These are phyloP conservation scores for Pichia occidentalis DNA, from an alignment of 805 yeast species.

Conservation along the genomic window DNA sequence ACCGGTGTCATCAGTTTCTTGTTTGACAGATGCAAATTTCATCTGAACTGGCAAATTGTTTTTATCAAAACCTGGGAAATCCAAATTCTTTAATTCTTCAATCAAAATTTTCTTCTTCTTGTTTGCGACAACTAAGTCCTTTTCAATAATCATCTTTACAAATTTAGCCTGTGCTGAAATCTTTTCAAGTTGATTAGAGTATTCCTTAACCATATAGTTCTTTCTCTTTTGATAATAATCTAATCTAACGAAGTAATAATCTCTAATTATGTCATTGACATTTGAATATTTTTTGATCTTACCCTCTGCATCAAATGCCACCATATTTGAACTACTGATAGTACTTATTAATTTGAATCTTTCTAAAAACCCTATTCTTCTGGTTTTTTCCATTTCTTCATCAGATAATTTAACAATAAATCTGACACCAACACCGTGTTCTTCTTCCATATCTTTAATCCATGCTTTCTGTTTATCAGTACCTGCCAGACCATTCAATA, in stretches of 20 bases:
- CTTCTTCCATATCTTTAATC: constrained; percentile 94
- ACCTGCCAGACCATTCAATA: constrained; percentile 69
- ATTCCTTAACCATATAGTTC: constrained; percentile 61
- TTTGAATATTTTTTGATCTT: constrained; percentile 75
- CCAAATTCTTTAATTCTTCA: constrained; percentile 50
- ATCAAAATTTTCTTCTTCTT: constrained; percentile 61
- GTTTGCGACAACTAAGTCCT: constrained; percentile 63
- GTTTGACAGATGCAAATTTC: constrained; percentile 29
- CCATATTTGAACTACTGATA: constrained; percentile 79
- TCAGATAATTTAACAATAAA: constrained; percentile 68
- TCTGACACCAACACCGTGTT: constrained; percentile 75
- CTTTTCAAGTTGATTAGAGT: constrained; percentile 69
- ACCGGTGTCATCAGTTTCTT: constrained; percentile 27
- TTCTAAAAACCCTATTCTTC: constrained; percentile 70
- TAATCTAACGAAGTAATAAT: constrained; percentile 78
- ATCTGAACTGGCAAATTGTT: constrained; percentile 57
- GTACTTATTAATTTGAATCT: constrained; percentile 71
- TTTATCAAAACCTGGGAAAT: constrained; percentile 74
- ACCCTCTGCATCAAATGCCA: constrained; percentile 87
- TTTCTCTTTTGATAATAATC: constrained; percentile 90
- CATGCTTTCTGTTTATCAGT: constrained; percentile 69
- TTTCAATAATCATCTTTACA: constrained; percentile 82
- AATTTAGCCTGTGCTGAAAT: constrained; percentile 82
- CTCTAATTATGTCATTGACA: constrained; percentile 72
- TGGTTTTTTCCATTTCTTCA: constrained; percentile 80